These are phyloP conservation scores for Taphrina communis DNA, from an alignment of 1,139 yeast species.

Conservation along the genomic window DNA sequence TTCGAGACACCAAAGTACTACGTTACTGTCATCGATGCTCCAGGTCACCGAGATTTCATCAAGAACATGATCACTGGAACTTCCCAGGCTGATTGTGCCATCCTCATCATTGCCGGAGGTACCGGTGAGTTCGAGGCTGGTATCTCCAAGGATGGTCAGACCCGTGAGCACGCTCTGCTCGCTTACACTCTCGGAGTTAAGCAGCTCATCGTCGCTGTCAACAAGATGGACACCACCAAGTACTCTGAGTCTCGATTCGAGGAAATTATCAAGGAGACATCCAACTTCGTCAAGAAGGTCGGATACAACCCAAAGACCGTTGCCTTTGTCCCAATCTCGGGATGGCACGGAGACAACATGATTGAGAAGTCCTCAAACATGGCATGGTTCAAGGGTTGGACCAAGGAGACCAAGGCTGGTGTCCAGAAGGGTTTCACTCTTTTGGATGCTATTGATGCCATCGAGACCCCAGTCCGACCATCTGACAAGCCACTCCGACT, in stretches of 20 bases:
- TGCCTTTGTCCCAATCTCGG: slow-evolving; percentile 90
- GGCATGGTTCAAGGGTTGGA: slow-evolving; percentile 93
- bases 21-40: slow-evolving; percentile 92
- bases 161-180: slow-evolving; percentile 90
- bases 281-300: slow-evolving; percentile 89
- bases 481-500: slow-evolving; percentile 89
- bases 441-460: slow-evolving; percentile 84
- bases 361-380: slow-evolving; percentile 80
- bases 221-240: slow-evolving; percentile 92
- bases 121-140: slow-evolving; percentile 95
- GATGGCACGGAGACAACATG: slow-evolving; percentile 96
- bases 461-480: slow-evolving; percentile 85
- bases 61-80: slow-evolving; percentile 94
- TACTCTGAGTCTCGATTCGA: slow-evolving; percentile 82
- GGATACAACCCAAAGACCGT: slow-evolving; percentile 92
- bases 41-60: slow-evolving; percentile 98
- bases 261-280: slow-evolving; percentile 81
- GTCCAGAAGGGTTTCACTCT: slow-evolving; percentile 77
- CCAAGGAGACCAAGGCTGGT: slow-evolving; percentile 83
- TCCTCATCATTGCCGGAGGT: slow-evolving; percentile 89
- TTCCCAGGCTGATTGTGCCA: slow-evolving; percentile 94
- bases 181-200: slow-evolving; percentile 91
- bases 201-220: slow-evolving; percentile 86
- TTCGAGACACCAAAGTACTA: slow-evolving; percentile 94
- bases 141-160: slow-evolving; percentile 91